Conservation (phyloP, 192 early-diverging fungal genomes). For the Linderina pennispora region DNA sequence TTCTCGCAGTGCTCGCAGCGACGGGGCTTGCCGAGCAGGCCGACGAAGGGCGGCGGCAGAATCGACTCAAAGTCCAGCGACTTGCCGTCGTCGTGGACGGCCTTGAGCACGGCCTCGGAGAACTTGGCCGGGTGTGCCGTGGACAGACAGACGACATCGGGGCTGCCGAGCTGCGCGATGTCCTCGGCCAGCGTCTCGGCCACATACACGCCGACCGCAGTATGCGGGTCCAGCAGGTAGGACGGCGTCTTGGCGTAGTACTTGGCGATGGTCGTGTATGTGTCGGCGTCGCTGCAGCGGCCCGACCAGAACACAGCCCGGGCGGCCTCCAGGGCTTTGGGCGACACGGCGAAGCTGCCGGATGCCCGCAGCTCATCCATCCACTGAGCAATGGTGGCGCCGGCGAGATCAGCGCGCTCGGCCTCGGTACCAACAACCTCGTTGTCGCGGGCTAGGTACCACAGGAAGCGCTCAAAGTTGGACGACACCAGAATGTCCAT, state of each 20-base stretch:
- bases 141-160: conserved; percentile 60
- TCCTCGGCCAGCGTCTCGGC: conserved; percentile 53
- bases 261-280: conserved; percentile 71
- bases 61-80: conserved; percentile 55
- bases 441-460: conserved; percentile 74
- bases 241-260: conserved; percentile 46
- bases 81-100: conserved; percentile 47
- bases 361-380: conserved; percentile 70
- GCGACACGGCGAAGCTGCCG: conserved; percentile 67
- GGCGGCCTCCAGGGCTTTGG: conserved; percentile 56
- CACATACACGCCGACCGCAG: conserved; percentile 87
- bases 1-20: conserved; percentile 49
- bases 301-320: conserved; percentile 68
- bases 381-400: conserved; percentile 58
- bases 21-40: conserved; percentile 64
- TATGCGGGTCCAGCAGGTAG: conserved; percentile 94
- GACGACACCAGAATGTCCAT: conserved; percentile 97
- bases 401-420: conserved; percentile 47
- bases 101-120: conserved; percentile 79
- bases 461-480: conserved; percentile 97
- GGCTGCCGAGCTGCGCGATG: conserved; percentile 3
- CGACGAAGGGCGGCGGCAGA: conserved; percentile 62
- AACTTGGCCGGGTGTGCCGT: conserved; percentile 98
- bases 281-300: conserved; percentile 67
- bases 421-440: conserved; percentile 30